phyloP scores from a whole-genome alignment of 192 early-diverging fungal genomes.

The Backusella tarrabulga region DNA sequence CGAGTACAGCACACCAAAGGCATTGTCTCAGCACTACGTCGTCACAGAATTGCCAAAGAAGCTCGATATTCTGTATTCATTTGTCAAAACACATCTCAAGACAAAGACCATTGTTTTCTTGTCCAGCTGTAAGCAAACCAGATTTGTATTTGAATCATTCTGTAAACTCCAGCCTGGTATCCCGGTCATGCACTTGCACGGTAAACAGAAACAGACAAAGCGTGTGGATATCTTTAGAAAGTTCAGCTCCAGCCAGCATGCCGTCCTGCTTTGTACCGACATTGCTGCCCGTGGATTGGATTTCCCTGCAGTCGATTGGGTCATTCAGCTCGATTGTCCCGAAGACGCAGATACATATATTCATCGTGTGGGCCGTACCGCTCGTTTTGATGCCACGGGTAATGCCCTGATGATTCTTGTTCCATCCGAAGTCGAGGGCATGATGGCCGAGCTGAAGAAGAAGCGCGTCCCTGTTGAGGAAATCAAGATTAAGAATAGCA shows the following conservation, averaged over 20 bases:
- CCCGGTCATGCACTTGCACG: conserved; percentile 88
- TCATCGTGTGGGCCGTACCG: conserved; percentile 97
- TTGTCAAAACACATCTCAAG: conserved; percentile 90
- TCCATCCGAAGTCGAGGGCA: conserved; percentile 84
- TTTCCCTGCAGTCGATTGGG: conserved; percentile 99
- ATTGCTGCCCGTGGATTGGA: conserved; percentile 96
- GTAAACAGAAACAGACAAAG: conserved; percentile 95
- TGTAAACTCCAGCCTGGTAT: conserved; percentile 94
- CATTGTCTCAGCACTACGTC: conserved; percentile 84
- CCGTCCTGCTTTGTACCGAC: conserved; percentile 91
- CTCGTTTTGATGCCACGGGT: conserved; percentile 88
- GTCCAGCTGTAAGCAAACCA: conserved; percentile 95
- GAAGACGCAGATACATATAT: conserved; percentile 97
- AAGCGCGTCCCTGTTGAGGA: conserved; percentile 88
- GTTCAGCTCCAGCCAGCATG: conserved; percentile 75
- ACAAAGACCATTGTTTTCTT: conserved; percentile 90
- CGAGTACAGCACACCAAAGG: conserved; percentile 77
- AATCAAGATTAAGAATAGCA: conserved; percentile 84
- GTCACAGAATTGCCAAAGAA: conserved; percentile 83
- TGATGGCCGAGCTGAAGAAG: conserved; percentile 66
- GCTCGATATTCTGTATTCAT: conserved; percentile 95
- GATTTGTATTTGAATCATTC: conserved; percentile 94
- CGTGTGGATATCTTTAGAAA: conserved; percentile 92
- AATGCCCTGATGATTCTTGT: conserved; percentile 85
- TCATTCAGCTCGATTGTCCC: conserved; percentile 96